Conservation (phyloP, 257 asterid species). For the Fraxinus quadrangulata region DNA sequence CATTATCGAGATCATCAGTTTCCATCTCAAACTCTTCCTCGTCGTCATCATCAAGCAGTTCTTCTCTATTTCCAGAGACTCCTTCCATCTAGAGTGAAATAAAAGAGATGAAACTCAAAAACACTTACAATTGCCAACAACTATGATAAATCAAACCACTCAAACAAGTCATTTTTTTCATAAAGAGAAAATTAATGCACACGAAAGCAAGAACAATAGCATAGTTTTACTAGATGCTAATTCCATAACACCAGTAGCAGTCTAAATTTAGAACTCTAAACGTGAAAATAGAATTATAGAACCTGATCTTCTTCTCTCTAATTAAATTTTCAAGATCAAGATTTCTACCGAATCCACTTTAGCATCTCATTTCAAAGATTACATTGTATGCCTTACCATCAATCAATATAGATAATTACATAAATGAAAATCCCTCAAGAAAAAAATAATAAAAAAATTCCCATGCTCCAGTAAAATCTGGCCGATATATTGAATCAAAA, state of each 20-base stretch:
- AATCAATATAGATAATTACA: background rate
- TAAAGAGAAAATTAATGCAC: background rate
- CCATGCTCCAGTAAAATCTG: background rate
- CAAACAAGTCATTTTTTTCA: background rate
- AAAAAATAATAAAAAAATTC: background rate
- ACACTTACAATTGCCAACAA: background rate
- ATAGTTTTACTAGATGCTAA: background rate
- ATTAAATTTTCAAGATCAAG: background rate
- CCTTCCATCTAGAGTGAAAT: conserved; percentile 42
- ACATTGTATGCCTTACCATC: background rate
- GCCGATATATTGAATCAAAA: conserved; percentile 1
- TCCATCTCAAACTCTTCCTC: conserved; percentile 40
- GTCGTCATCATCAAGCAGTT: conserved; percentile 40
- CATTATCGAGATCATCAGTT: conserved; percentile 31
- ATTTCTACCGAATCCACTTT: background rate
- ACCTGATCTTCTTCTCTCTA: background rate
- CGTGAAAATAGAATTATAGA: background rate
- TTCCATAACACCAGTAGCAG: conserved; percentile 18
- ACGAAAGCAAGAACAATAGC: background rate
- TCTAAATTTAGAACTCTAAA: background rate
- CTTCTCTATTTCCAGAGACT: conserved; percentile 47
- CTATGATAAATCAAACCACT: background rate
- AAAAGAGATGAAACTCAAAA: conserved; percentile 15
- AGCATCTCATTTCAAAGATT: background rate
- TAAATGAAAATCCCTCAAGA: background rate